These are phyloP conservation scores for Lachancea nothofagi DNA, from an alignment of 805 yeast genomes.

Conservation along the genomic window DNA sequence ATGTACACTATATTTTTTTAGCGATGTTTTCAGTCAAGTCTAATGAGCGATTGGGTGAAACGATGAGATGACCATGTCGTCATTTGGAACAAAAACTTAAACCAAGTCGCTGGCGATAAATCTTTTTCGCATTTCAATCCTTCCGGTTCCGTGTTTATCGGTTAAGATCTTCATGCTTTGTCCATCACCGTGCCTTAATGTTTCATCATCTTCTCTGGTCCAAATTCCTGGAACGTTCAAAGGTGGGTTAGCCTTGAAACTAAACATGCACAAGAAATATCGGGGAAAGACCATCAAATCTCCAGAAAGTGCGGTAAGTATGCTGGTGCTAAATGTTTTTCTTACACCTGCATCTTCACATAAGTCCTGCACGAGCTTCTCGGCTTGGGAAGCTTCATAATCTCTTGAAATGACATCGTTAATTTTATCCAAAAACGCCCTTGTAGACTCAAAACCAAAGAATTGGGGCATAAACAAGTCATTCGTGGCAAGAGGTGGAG, in stretches of 20 bases:
- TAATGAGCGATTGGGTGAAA: too few relatives aligned
- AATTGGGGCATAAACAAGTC: slow-evolving; percentile 33
- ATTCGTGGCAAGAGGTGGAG: slow-evolving; percentile 30
- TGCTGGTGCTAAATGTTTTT: slow-evolving; percentile 38
- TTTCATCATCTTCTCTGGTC: slow-evolving; percentile 41
- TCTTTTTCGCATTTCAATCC: slow-evolving; percentile 39
- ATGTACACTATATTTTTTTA: too few relatives aligned
- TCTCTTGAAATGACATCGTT: slow-evolving; percentile 38
- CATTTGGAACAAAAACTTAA: slow-evolving; percentile 7
- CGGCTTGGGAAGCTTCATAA: slow-evolving; percentile 40
- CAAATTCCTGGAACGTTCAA: slow-evolving; percentile 40
- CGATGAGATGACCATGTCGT: too few relatives aligned
- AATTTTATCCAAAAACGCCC: slow-evolving; percentile 33
- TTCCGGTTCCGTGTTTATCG: slow-evolving; percentile 37
- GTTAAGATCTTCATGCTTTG: slow-evolving; percentile 33
- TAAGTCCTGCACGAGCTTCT: slow-evolving; percentile 37
- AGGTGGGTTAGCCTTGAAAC: slow-evolving; percentile 40
- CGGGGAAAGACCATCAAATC: slow-evolving; percentile 40
- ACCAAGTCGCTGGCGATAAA: slow-evolving; percentile 36
- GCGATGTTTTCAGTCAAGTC: too few relatives aligned
- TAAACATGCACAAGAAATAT: slow-evolving; percentile 38
- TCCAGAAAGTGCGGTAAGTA: slow-evolving; percentile 41
- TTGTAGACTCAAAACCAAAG: slow-evolving; percentile 25
- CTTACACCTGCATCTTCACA: slow-evolving; percentile 40
- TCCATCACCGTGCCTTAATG: slow-evolving; percentile 32